Conservation (phyloP, 2,329 filamentous ascomycete genomes). For the Monosporascus sp. region DNA sequence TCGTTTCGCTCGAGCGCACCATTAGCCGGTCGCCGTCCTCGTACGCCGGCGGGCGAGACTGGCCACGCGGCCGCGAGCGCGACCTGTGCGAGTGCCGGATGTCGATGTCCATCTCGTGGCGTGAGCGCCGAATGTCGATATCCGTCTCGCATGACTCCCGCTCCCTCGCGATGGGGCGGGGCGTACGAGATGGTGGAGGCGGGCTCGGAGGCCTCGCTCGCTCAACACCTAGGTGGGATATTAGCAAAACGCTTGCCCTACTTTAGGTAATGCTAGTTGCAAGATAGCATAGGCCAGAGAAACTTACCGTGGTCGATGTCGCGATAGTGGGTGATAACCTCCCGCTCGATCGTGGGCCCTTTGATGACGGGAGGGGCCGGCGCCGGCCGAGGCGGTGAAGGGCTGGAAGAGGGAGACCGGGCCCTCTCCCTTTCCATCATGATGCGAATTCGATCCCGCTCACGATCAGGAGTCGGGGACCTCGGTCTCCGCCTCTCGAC, state of each 20-base stretch:
- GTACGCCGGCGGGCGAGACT: slow-evolving; percentile 24
- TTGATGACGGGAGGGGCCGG: slow-evolving; percentile 63
- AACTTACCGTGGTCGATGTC: slow-evolving; percentile 79
- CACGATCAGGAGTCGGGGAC: slow-evolving; percentile 32
- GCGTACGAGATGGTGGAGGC: slow-evolving; percentile 45
- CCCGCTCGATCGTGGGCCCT: slow-evolving; percentile 76
- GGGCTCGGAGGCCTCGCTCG: slow-evolving; percentile 38
- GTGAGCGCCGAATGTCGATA: slow-evolving; percentile 55
- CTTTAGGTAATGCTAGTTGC: neutral
- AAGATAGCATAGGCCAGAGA: slow-evolving; percentile 2
- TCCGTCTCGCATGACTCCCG: slow-evolving; percentile 50
- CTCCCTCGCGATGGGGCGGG: slow-evolving; percentile 35
- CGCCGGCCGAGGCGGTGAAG: slow-evolving; percentile 49
- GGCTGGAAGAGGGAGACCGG: slow-evolving; percentile 39
- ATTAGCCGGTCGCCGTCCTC: slow-evolving; percentile 59
- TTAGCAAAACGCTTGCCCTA: slow-evolving; percentile 11
- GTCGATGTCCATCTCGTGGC: slow-evolving; percentile 53
- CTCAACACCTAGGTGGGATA: slow-evolving; percentile 37
- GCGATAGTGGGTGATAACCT: slow-evolving; percentile 83
- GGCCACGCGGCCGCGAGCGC: slow-evolving; percentile 34
- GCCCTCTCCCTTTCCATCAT: slow-evolving; percentile 39
- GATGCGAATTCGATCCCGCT: slow-evolving; percentile 45
- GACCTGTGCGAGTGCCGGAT: slow-evolving; percentile 39
- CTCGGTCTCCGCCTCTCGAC: slow-evolving; percentile 24
- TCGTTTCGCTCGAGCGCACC: slow-evolving; percentile 52